phyloP scores from a whole-genome alignment of 768 basidiomycete species.

The Russula abietina region DNA sequence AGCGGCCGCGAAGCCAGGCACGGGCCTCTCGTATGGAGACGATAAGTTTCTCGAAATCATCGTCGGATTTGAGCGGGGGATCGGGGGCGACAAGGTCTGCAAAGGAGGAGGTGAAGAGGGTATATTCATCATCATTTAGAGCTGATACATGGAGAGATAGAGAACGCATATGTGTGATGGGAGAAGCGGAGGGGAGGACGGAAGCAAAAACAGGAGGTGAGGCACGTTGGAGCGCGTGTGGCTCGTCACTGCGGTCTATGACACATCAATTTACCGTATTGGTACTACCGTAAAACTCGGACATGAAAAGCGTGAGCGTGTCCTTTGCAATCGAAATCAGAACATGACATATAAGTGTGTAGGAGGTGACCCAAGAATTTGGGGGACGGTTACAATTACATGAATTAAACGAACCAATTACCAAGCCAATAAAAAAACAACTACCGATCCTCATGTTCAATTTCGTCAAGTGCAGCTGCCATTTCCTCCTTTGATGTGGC shows the following conservation, averaged over 20 bases:
- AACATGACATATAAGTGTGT: no score
- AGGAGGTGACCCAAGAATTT: neutral
- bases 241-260: no score
- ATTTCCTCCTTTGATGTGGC: neutral
- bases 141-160: conserved; percentile 69
- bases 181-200: neutral
- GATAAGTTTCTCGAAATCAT: conserved; percentile 46
- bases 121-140: conserved; percentile 67
- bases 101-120: conserved; percentile 57
- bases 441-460: neutral
- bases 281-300: no score
- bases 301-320: no score
- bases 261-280: no score
- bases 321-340: no score
- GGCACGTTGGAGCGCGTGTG: neutral
- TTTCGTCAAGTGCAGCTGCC: neutral
- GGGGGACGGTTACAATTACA: no score
- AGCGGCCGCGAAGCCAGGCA: conserved; percentile 72
- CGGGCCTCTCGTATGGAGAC: conserved; percentile 61
- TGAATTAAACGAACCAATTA: no score
- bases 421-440: no score
- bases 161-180: conserved; percentile 38
- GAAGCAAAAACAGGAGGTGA: neutral
- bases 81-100: conserved; percentile 33
- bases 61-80: conserved; percentile 34